A percentile compares a stretch with the other conserved stretches of the same genome.
Evolutionary conservation across 805 yeast species (phyloP).

Genomic region (Lipomyces yamadae): DNA sequence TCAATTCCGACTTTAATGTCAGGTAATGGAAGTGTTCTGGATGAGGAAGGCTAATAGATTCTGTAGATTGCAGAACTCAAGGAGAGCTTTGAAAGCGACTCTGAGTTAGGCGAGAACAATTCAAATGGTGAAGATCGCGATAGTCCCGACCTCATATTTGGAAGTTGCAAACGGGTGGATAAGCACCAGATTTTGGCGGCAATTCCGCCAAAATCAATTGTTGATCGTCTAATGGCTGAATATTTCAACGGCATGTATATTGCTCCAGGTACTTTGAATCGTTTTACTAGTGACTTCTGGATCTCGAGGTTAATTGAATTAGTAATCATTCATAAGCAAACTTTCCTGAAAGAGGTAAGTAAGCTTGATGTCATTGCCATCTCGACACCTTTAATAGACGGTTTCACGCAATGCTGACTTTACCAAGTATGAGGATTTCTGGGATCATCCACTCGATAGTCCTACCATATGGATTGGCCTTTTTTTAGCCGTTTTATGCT

Average conservation of each 20-base stretch:
- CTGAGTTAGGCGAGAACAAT: no score
- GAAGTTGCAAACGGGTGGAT: background rate
- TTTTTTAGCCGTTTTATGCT: conserved; percentile 40
- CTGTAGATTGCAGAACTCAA: conserved; percentile 2
- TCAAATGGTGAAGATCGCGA: background rate
- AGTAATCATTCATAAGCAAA: conserved; percentile 28
- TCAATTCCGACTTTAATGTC: background rate
- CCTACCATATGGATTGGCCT: conserved; percentile 44
- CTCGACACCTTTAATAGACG: background rate
- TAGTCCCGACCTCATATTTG: background rate
- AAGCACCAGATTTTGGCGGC: background rate
- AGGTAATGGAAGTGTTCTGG: background rate
- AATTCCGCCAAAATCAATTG: background rate
- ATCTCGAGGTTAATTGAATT: background rate
- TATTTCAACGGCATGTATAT: background rate
- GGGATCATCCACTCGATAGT: conserved; percentile 40
- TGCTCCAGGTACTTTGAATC: background rate
- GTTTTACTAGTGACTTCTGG: background rate
- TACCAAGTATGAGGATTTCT: conserved; percentile 40
- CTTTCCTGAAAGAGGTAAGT: conserved; percentile 16
- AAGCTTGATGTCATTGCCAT: conserved; percentile 39
- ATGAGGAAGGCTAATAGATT: background rate
- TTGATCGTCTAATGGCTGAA: background rate
- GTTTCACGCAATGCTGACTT: conserved; percentile 43
- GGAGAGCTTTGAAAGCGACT: background rate